Percentiles rank a stretch among this genome's conserved stretches.
Conservation (phyloP, 169 alveolate genomes). For the Miamiensis avidus region DNA sequence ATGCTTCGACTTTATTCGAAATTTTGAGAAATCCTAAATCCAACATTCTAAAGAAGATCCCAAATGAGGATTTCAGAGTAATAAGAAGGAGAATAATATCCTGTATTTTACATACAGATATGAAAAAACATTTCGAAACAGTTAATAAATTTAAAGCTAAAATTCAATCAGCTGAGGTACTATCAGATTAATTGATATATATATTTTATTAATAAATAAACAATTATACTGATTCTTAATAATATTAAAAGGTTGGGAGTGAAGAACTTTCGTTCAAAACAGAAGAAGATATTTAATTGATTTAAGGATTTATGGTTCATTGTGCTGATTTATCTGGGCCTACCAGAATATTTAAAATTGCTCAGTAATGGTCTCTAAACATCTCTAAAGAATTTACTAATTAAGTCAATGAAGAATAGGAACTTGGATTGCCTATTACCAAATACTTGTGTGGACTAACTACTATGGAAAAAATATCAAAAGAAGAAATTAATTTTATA, state of each 20-base stretch:
- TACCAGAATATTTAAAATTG: conserved; percentile 25
- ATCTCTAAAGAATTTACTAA: conserved; percentile 36
- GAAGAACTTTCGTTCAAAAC: conserved; percentile 1
- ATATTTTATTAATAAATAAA: no score
- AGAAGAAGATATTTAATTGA: conserved; percentile 8
- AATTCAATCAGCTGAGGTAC: no score
- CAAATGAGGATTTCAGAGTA: conserved; percentile 17
- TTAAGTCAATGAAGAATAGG: conserved; percentile 41
- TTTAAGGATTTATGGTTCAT: conserved; percentile 43
- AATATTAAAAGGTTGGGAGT: conserved; percentile 1
- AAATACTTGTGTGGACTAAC: conserved; percentile 24
- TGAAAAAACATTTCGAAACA: conserved; percentile 46
- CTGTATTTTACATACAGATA: conserved; percentile 42
- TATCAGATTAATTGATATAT: not conserved
- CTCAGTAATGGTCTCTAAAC: conserved; percentile 43
- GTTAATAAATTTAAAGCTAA: conserved; percentile 21
- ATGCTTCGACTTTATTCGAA: conserved; percentile 28
- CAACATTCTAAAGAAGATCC: conserved; percentile 28
- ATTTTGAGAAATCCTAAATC: conserved; percentile 27
- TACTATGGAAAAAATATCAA: conserved; percentile 4
- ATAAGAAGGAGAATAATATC: conserved; percentile 32
- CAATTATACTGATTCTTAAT: not conserved
- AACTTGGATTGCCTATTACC: conserved; percentile 38
- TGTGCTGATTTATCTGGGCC: conserved; percentile 41
- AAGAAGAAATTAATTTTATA: conserved; percentile 10